Evolutionary conservation across 352 stramenopile species (phyloP), one percentile per base, ranked within the genome.

Genomic region (Phytophthora citricola): DNA sequence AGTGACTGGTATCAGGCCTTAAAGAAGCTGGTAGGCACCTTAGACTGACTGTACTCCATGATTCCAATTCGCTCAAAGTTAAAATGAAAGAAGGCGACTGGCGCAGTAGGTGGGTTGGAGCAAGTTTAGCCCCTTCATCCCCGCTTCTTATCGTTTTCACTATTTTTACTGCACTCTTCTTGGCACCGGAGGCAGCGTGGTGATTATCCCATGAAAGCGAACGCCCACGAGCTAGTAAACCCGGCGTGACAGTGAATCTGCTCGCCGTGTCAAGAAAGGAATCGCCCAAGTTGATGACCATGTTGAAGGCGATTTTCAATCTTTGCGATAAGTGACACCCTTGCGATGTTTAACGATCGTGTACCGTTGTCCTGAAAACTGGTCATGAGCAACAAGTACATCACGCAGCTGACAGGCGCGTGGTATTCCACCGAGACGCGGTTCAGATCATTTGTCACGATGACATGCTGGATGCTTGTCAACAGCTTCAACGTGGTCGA

Each of bases 1-100:
- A 34, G 9, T 6, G 6, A 8, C 31, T 34, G 7, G 31, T 34
- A 12, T 34, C 7, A 34, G 17, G 17, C 17, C 17, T 20, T 20
- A 20, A 3, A 20, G 14, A 6, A 50, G 45, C 4, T 36, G 38
- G 12, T 9, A 40, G 38, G 10, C n/a, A 71, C 66, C 66, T 75
- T 71, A 0, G 67, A 71, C 44, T 68, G 67, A 48, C 67, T 75
- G 62, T 75, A 71, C 34, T 75, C 67, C 67, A 75, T 75, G 20
- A 43, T 36, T 49, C 1, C 17, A 36, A 58, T 12, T 20, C 15
- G 7, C 15, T 17, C 14, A n/a, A 43, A 52, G 38, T 12, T 22
- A 41, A 50, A 56, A 51, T 56, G 43, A 9, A 53, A 11, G 32
- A 14, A 38, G 17, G 15, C 15, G 20, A 58, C 6, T n/a, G 29